These are phyloP conservation scores for Venturia oleaginea DNA, from an alignment of 2,329 filamentous ascomycete genomes.

Conservation along the genomic window DNA sequence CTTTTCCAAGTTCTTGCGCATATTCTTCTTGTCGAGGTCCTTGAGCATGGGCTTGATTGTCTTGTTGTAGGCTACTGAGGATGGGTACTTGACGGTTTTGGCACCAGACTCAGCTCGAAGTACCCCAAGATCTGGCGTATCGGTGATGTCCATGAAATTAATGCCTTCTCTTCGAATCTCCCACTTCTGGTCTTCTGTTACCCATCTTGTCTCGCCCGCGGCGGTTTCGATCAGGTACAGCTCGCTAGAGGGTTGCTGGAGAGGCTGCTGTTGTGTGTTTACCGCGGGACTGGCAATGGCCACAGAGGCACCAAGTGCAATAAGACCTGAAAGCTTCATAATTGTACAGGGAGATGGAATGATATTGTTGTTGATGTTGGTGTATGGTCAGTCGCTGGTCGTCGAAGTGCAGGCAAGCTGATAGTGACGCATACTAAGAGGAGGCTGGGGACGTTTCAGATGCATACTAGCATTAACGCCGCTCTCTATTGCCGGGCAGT, in stretches of 20 bases:
- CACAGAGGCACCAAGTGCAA: neutral
- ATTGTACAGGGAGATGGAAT: neutral
- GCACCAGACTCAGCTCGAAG: slow-evolving; percentile 20
- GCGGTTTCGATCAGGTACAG: slow-evolving; percentile 72
- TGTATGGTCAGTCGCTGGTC: neutral
- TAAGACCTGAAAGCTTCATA: slow-evolving; percentile 7
- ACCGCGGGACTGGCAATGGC: neutral
- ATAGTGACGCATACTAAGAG: neutral
- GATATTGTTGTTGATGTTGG: neutral
- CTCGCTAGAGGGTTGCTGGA: slow-evolving; percentile 27
- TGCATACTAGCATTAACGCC: neutral
- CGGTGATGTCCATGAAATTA: slow-evolving; percentile 92
- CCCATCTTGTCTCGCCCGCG: slow-evolving; percentile 76
- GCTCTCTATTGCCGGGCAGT: neutral
- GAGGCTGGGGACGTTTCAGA: slow-evolving; percentile 3
- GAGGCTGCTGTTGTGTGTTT: neutral
- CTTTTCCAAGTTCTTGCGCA: slow-evolving; percentile 68
- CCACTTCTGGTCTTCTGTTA: slow-evolving; percentile 95
- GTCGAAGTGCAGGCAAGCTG: neutral
- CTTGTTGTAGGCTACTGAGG: slow-evolving; percentile 54
- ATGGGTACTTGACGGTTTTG: slow-evolving; percentile 54
- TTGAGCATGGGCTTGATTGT: slow-evolving; percentile 58
- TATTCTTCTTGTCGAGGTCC: slow-evolving; percentile 63
- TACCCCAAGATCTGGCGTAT: slow-evolving; percentile 55
- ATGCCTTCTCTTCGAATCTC: slow-evolving; percentile 68